phyloP scores from a whole-genome alignment of 345 rosid genomes.

The Populus pruinosa region DNA sequence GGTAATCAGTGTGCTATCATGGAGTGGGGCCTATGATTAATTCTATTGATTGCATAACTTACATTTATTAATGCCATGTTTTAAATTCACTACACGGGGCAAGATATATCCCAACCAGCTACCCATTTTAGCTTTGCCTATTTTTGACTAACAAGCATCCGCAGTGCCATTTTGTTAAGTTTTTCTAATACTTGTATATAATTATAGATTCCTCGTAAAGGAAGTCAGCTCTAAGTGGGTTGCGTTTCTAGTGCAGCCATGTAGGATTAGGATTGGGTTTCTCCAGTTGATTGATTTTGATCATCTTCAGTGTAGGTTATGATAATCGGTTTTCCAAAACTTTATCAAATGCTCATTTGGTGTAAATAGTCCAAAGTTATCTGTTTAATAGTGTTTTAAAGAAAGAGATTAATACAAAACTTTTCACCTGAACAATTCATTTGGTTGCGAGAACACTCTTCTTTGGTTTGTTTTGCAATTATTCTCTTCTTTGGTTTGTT shows the following conservation, averaged over 20 bases:
- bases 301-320: not conserved
- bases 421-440: not conserved
- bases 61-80: not conserved
- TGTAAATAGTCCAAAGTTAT: not conserved
- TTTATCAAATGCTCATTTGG: not conserved
- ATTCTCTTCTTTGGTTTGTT: not conserved
- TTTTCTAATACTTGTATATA: not conserved
- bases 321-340: not conserved
- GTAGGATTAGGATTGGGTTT: not conserved
- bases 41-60: not conserved
- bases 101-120: not conserved
- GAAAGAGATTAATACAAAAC: not conserved
- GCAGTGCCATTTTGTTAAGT: not conserved
- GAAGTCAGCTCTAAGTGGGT: not conserved
- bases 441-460: not conserved
- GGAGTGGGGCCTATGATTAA: not conserved
- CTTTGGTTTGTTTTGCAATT: not conserved
- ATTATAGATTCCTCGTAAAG: not conserved
- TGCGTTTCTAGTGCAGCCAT: not conserved
- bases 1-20: constrained; percentile 45
- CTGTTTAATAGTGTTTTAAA: not conserved
- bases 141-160: not conserved
- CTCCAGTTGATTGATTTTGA: not conserved
- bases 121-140: not conserved
- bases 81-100: not conserved